A percentile compares a stretch with the other conserved stretches of the same genome.
Conservation (phyloP, 139 green algal species). For the Chlorella sp. region DNA sequence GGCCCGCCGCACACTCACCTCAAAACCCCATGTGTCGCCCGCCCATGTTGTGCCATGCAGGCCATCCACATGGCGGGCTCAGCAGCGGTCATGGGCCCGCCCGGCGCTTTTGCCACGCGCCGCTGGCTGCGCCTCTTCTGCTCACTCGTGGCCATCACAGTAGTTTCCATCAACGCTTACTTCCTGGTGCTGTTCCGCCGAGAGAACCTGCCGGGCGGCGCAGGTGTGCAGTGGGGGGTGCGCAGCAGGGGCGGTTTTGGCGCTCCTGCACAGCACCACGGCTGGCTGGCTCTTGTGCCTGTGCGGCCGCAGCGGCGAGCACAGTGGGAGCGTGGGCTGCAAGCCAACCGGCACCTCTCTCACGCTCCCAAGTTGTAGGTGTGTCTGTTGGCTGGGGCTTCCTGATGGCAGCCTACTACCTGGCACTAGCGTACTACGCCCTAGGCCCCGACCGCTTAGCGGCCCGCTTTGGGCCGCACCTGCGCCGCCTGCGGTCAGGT, state of each 20-base stretch:
- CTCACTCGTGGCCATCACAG: not conserved
- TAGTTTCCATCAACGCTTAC: conserved; percentile 28
- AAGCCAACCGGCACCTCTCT: too few relatives aligned
- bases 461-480: not conserved
- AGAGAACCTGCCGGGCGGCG: conserved; percentile 3
- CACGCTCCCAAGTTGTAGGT: too few relatives aligned
- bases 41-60: too few relatives aligned
- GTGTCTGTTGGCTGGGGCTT: conserved; percentile 13
- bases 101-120: conserved; percentile 6
- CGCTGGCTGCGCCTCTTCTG: not conserved
- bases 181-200: conserved; percentile 15
- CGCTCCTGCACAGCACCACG: not conserved
- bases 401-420: conserved; percentile 26
- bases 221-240: not conserved
- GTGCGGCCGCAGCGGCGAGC: too few relatives aligned
- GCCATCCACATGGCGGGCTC: conserved; percentile 14
- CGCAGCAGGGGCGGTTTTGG: not conserved
- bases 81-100: conserved; percentile 11
- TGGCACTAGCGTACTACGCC: not conserved
- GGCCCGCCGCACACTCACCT: not conserved
- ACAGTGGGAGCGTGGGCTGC: too few relatives aligned
- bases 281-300: not conserved
- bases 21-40: too few relatives aligned
- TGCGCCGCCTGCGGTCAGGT: not conserved
- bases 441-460: not conserved